phyloP scores from a whole-genome alignment of 2,329 filamentous ascomycete genomes.

The Penicillium oxalicum region DNA sequence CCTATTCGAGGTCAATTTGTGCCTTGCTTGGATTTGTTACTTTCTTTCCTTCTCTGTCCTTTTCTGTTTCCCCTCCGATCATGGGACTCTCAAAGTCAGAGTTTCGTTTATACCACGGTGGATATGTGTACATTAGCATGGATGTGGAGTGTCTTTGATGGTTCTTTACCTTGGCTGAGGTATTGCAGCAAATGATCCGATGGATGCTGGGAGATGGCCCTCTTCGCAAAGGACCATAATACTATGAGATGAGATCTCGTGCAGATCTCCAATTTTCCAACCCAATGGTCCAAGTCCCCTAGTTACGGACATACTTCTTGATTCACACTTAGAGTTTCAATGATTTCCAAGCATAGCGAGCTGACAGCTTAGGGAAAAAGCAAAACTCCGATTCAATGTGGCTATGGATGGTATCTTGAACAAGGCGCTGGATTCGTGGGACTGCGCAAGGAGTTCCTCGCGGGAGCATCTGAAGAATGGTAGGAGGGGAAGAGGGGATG shows the following conservation, averaged over 20 bases:
- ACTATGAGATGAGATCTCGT: too few species aligned
- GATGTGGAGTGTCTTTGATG: conserved; percentile 14
- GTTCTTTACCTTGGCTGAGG: conserved; percentile 1
- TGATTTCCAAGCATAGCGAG: too few species aligned
- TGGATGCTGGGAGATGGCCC: not conserved
- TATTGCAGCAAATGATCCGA: conserved; percentile 2
- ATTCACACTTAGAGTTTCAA: too few species aligned
- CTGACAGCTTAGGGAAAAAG: not conserved
- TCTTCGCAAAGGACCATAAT: not conserved
- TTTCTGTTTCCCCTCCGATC: not conserved
- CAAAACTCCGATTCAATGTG: conserved; percentile 17
- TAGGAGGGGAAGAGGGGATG: too few species aligned
- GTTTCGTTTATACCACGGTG: conserved; percentile 14
- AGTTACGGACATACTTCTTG: too few species aligned
- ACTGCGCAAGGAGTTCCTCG: too few species aligned
- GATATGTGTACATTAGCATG: conserved; percentile 20
- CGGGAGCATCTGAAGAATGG: too few species aligned
- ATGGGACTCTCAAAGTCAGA: not conserved
- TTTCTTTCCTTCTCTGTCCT: conserved; percentile 1
- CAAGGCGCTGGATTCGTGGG: conserved; percentile 10
- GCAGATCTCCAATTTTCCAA: too few species aligned
- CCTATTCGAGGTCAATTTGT: conserved; percentile 1
- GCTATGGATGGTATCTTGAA: conserved; percentile 30
- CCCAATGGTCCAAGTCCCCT: too few species aligned
- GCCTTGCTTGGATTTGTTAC: not conserved